Conservation (phyloP, 139 green algal species). For the Astrephomene gubernaculifera region DNA sequence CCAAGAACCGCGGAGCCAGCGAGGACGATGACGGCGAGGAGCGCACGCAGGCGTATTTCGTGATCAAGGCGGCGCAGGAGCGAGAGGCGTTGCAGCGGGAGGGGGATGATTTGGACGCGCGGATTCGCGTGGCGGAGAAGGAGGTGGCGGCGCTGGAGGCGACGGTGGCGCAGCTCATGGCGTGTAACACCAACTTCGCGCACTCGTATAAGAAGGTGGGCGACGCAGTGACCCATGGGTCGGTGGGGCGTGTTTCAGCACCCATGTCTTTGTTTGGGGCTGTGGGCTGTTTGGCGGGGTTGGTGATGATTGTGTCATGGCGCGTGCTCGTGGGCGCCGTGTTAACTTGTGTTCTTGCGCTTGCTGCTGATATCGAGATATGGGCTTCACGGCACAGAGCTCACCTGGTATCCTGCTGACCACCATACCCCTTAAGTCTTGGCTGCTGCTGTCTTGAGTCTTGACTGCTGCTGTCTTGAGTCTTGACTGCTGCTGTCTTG, state of each 20-base stretch:
- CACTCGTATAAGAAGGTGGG: slow-evolving; percentile 59
- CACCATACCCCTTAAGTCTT: too few relatives aligned
- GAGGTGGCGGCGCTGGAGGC: slow-evolving; percentile 78
- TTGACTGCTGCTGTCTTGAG: too few relatives aligned
- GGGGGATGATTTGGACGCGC: slow-evolving; percentile 72
- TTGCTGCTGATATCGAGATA: too few relatives aligned
- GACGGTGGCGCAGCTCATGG: slow-evolving; percentile 74
- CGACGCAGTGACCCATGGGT: neutral
- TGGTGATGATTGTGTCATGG: too few relatives aligned
- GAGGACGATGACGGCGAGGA: slow-evolving; percentile 64
- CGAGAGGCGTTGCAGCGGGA: slow-evolving; percentile 83
- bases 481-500: too few relatives aligned
- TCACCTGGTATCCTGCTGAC: too few relatives aligned
- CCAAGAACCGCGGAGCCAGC: slow-evolving; percentile 51
- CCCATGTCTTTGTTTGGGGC: too few relatives aligned
- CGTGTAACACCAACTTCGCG: slow-evolving; percentile 69
- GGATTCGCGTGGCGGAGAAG: slow-evolving; percentile 67
- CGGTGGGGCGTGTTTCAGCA: neutral
- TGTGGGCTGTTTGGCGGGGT: too few relatives aligned
- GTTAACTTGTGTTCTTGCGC: too few relatives aligned
- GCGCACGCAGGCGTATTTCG: slow-evolving; percentile 82
- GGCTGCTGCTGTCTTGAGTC: too few relatives aligned
- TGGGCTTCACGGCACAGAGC: too few relatives aligned
- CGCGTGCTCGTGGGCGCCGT: too few relatives aligned
- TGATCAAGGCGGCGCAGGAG: slow-evolving; percentile 92